phyloP scores from a whole-genome alignment of 495 filamentous ascomycete genomes.

The Opeltia flavorubescens region DNA sequence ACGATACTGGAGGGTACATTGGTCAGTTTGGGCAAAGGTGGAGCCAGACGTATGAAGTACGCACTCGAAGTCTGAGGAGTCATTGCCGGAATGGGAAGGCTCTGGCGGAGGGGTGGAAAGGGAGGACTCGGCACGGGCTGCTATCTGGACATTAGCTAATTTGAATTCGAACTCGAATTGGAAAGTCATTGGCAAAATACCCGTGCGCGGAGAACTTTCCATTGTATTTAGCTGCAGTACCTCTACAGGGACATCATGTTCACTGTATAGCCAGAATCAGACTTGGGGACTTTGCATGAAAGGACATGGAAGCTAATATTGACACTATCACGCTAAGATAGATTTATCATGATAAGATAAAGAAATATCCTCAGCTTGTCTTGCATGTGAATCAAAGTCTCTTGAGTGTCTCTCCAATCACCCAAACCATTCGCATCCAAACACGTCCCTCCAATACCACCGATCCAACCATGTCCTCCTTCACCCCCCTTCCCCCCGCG shows the following conservation, averaged over 20 bases:
- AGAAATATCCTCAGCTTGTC: too few species aligned
- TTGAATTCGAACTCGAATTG: too few species aligned
- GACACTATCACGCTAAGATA: background rate
- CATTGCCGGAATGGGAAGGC: background rate
- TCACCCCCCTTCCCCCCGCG: conserved; percentile 20
- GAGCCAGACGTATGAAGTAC: conserved; percentile 5
- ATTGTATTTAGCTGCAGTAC: background rate
- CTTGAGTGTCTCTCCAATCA: background rate
- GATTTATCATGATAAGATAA: background rate
- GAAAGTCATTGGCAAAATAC: background rate
- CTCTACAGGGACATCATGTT: too few species aligned
- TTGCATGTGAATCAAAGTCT: too few species aligned
- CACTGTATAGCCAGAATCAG: too few species aligned
- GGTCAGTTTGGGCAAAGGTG: background rate
- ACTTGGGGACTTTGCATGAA: too few species aligned
- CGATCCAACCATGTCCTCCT: background rate
- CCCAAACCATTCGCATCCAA: background rate
- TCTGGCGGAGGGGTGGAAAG: conserved; percentile 1
- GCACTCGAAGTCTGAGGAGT: conserved; percentile 27
- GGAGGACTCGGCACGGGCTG: background rate
- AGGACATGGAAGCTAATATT: background rate
- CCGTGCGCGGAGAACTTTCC: background rate
- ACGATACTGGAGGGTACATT: conserved; percentile 30
- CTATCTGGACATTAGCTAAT: too few species aligned
- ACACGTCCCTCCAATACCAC: background rate